Base-by-base conservation (phyloP, 2,329 filamentous ascomycete species). In the Penicillium psychrosexuale region DNA sequence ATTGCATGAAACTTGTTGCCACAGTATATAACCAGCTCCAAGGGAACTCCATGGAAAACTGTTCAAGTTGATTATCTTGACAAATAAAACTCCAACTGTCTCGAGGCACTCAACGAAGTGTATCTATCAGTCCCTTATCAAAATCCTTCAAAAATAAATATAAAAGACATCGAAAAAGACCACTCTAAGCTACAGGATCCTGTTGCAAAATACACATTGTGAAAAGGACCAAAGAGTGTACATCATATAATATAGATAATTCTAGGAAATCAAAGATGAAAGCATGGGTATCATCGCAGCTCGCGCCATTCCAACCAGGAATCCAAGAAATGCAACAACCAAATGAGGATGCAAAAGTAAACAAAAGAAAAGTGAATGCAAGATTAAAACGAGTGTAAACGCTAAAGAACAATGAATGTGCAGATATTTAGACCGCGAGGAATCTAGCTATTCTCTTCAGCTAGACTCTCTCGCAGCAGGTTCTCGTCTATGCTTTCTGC, bases 381-480 rank as follows among this genome's bases (percentile, higher is more conserved):
- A 34, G 33, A 54, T 34, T 39, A 34, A 43, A 38, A 53, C 39
- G 40, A 54, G 40, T 27, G 52, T 54, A 38, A 8, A 12, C 52
- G 52, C 52, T 45, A 51, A 50, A 43, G 6, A 50, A 37, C 40
- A 44, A 54, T 31, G 11, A 27, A 38, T 31, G 17, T 45, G 46
- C 15, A 53, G 24, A 7, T 39, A 15, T 15, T 19, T n/a, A 22
- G 5, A 30, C 15, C 13, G 13, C 19, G 8, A 12, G 30, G 19
- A 45, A 19, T 17, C 44, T 49, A 56, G n/a, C 31, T n/a, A 47
- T 8, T 19, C 58, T 66, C 75, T 61, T 79, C 81, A 46, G 76
- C 75, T 24, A 90, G 72, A 44, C 77, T 82, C 64, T 89, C 85
- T 58, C 76, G 77, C 62, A 91, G 67, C 8, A 85, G 82, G 39